phyloP scores from a whole-genome alignment of 805 yeast genomes.

The Blastobotrys terrestris region DNA sequence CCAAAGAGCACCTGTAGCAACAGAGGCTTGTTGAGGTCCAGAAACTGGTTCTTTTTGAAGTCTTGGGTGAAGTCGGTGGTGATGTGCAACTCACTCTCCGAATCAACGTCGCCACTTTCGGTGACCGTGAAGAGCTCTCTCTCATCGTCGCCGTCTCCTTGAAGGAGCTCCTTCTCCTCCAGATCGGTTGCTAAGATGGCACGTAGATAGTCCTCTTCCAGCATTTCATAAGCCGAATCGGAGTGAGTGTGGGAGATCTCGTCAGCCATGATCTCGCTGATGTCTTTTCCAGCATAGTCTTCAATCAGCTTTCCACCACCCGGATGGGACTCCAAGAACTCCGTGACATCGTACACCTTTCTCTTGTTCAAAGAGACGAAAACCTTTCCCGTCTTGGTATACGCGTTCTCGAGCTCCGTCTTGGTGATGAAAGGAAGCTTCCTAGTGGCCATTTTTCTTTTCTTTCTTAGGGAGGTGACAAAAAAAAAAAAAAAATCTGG shows the following conservation, averaged over 20 bases:
- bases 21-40: slow-evolving; percentile 79
- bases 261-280: slow-evolving; percentile 73
- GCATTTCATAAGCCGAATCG: slow-evolving; percentile 77
- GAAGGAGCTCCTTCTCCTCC: slow-evolving; percentile 66
- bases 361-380: slow-evolving; percentile 74
- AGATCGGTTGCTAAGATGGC: slow-evolving; percentile 78
- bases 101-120: slow-evolving; percentile 48
- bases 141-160: slow-evolving; percentile 47
- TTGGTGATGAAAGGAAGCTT: slow-evolving; percentile 51
- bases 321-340: slow-evolving; percentile 65
- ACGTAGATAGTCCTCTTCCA: slow-evolving; percentile 71
- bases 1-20: slow-evolving; percentile 72
- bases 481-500: not conserved
- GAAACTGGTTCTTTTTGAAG: slow-evolving; percentile 68
- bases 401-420: slow-evolving; percentile 49
- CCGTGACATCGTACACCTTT: slow-evolving; percentile 79
- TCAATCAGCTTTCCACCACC: slow-evolving; percentile 56
- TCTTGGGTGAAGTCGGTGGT: slow-evolving; percentile 76
- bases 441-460: not conserved
- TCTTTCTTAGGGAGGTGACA: not conserved
- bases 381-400: slow-evolving; percentile 37
- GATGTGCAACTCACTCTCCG: slow-evolving; percentile 64
- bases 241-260: slow-evolving; percentile 69
- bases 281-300: slow-evolving; percentile 34
- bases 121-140: slow-evolving; percentile 22